phyloP scores from a whole-genome alignment of 2,329 filamentous ascomycete genomes.

The Aureobasidium uvarum region DNA sequence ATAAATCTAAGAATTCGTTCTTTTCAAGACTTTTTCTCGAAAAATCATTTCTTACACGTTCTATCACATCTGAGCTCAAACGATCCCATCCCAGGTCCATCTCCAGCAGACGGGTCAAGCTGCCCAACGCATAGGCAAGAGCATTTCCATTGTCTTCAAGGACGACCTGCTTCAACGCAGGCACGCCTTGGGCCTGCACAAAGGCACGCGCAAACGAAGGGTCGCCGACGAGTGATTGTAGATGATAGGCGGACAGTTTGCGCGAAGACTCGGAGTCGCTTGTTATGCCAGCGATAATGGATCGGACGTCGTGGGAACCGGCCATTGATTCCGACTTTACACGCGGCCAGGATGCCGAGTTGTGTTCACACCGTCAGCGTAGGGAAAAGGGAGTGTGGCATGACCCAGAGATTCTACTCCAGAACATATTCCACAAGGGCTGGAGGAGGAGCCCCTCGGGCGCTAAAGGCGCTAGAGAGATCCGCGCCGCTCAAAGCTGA shows the following conservation, averaged over 20 bases:
- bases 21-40: background rate
- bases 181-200: slow-evolving; percentile 81
- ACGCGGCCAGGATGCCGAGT: slow-evolving; percentile 10
- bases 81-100: slow-evolving; percentile 98
- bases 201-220: slow-evolving; percentile 96
- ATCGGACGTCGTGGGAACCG: slow-evolving; percentile 37
- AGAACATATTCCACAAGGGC: slow-evolving; percentile 12
- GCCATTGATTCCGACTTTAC: slow-evolving; percentile 33
- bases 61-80: slow-evolving; percentile 69
- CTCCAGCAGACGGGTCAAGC: slow-evolving; percentile 81
- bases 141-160: slow-evolving; percentile 89
- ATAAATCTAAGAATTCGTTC: slow-evolving; percentile 20
- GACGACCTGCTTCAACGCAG: slow-evolving; percentile 76
- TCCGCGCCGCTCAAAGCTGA: slow-evolving; percentile 6
- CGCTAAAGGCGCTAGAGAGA: slow-evolving; percentile 9
- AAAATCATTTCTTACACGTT: slow-evolving; percentile 53
- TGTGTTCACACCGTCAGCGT: background rate
- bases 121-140: slow-evolving; percentile 89
- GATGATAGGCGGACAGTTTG: slow-evolving; percentile 99
- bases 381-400: slow-evolving; percentile 6
- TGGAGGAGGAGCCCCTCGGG: slow-evolving; percentile 17
- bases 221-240: slow-evolving; percentile 92
- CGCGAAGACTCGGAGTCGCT: slow-evolving; percentile 80
- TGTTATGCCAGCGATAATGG: slow-evolving; percentile 54
- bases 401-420: background rate